Conservation (phyloP, 768 basidiomycete genomes). For the Auriscalpium microsporum region DNA sequence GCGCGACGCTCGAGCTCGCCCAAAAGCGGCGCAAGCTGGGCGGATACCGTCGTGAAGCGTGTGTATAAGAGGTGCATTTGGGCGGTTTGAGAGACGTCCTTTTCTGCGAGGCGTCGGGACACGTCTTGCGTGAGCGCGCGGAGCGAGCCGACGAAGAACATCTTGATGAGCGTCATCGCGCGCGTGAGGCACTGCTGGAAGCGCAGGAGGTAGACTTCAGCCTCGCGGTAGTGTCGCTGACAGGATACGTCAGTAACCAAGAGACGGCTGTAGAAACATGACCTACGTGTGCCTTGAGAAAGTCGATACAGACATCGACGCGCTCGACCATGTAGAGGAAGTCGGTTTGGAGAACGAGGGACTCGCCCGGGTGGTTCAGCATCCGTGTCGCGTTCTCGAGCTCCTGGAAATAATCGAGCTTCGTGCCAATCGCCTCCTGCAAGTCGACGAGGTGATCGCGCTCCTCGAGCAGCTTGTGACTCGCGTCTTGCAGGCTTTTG, state of each 20-base stretch:
- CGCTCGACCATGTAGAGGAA: slow-evolving; percentile 96
- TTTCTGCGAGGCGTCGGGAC: slow-evolving; percentile 28
- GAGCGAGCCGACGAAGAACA: slow-evolving; percentile 87
- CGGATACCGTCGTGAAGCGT: slow-evolving; percentile 68
- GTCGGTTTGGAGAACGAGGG: slow-evolving; percentile 81
- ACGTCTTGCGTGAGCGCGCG: slow-evolving; percentile 74
- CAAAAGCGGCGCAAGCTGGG: slow-evolving; percentile 68
- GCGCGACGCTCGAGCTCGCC: slow-evolving; percentile 81
- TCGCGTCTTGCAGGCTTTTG: slow-evolving; percentile 82
- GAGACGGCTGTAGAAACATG: neutral
- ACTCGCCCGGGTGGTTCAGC: slow-evolving; percentile 90
- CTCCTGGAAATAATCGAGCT: slow-evolving; percentile 91
- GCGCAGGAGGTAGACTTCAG: slow-evolving; percentile 89
- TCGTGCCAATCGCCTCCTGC: slow-evolving; percentile 73
- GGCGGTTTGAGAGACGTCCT: slow-evolving; percentile 76
- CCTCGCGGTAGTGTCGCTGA: slow-evolving; percentile 86
- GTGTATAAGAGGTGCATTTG: slow-evolving; percentile 84
- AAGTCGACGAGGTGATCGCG: slow-evolving; percentile 70
- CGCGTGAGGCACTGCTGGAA: slow-evolving; percentile 98
- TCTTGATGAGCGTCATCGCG: slow-evolving; percentile 96
- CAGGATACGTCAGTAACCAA: neutral
- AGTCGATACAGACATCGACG: slow-evolving; percentile 90
- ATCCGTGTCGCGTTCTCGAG: slow-evolving; percentile 88
- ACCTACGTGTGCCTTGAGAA: slow-evolving; percentile 77
- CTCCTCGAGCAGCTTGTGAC: slow-evolving; percentile 83